Conservation (phyloP, 2,329 filamentous ascomycete species). For the Aureobasidium uvarum region DNA sequence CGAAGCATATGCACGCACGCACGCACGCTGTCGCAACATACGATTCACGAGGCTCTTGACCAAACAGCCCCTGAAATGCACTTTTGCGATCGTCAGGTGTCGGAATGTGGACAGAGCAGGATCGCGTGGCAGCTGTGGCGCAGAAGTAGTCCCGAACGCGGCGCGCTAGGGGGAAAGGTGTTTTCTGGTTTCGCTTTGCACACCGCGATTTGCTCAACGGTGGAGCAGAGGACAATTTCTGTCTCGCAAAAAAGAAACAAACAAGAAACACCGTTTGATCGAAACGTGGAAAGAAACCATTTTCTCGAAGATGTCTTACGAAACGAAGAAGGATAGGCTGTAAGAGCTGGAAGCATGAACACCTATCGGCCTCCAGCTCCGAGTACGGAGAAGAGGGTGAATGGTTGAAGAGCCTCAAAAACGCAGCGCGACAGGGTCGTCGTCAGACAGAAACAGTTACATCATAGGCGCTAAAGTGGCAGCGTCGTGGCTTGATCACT, state of each 20-base stretch:
- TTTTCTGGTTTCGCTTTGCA: slow-evolving; percentile 10
- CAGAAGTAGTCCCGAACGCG: neutral
- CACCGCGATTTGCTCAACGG: slow-evolving; percentile 21
- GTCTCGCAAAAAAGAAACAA: neutral
- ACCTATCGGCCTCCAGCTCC: neutral
- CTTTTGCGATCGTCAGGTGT: slow-evolving; percentile 11
- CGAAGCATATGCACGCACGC: neutral
- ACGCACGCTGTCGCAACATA: neutral
- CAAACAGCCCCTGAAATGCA: neutral
- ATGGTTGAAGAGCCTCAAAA: neutral
- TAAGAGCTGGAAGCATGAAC: neutral
- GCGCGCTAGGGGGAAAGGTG: neutral
- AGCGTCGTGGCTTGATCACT: slow-evolving; percentile 13
- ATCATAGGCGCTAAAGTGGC: slow-evolving; percentile 16
- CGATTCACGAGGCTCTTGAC: neutral
- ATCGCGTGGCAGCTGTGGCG: slow-evolving; percentile 21
- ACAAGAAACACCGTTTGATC: slow-evolving; percentile 9
- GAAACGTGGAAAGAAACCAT: neutral
- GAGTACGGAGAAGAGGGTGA: neutral
- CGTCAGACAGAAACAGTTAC: neutral
- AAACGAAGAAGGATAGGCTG: neutral
- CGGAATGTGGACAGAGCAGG: slow-evolving; percentile 1
- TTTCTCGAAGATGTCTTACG: neutral
- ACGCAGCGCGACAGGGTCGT: neutral
- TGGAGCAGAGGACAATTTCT: slow-evolving; percentile 2